Conservation (phyloP, 345 rosid genomes). For the Citrus cavaleriei region DNA sequence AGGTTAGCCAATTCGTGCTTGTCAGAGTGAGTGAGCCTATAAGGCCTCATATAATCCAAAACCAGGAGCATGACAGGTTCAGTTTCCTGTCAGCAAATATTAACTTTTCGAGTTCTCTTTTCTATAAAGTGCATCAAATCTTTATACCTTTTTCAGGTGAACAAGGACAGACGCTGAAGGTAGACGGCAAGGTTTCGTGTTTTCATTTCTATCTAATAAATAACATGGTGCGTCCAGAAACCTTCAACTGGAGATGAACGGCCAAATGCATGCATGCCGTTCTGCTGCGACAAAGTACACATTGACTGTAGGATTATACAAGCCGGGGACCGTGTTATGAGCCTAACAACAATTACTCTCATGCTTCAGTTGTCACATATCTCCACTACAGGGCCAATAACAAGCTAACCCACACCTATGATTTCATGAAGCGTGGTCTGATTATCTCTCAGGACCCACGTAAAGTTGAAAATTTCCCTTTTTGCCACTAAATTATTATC, state of each 20-base stretch:
- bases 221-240: slow-evolving; percentile 27
- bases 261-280: slow-evolving; percentile 12
- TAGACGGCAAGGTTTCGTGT: too few species aligned
- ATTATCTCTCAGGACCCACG: not conserved
- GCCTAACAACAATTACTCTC: slow-evolving; percentile 16
- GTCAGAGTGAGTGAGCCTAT: not conserved
- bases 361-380: slow-evolving; percentile 32
- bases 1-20: not conserved
- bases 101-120: not conserved
- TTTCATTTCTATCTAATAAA: too few species aligned
- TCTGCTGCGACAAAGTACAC: slow-evolving; percentile 5
- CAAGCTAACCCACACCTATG: slow-evolving; percentile 24
- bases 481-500: not conserved
- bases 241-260: slow-evolving; percentile 1
- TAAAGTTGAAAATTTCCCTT: not conserved
- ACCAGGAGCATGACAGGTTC: not conserved
- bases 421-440: slow-evolving; percentile 20
- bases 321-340: slow-evolving; percentile 24
- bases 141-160: not conserved
- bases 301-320: slow-evolving; percentile 28
- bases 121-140: not conserved
- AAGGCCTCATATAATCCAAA: not conserved
- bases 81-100: not conserved
- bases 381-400: slow-evolving; percentile 24
- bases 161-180: not conserved